Conservation (phyloP, 768 basidiomycete genomes). For the Calocera viscosa region DNA sequence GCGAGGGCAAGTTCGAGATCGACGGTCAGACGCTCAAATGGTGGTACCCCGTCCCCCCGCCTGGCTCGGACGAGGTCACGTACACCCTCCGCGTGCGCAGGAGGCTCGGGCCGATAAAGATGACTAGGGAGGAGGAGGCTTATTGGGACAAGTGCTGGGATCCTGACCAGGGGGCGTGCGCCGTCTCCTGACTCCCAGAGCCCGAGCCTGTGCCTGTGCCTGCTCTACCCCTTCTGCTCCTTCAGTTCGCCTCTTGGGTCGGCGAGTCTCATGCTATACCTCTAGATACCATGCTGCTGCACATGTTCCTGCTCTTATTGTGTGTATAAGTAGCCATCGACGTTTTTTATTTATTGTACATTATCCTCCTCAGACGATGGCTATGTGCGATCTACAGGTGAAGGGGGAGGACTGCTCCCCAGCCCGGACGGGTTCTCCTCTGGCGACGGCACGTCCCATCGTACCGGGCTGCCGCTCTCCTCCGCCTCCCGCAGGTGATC, state of each 20-base stretch:
- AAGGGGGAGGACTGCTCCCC: neutral
- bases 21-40: slow-evolving; percentile 42
- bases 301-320: no score
- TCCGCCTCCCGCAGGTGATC: neutral
- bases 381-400: neutral
- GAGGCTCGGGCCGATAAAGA: slow-evolving; percentile 32
- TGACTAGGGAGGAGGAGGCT: slow-evolving; percentile 13
- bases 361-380: neutral
- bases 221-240: no score
- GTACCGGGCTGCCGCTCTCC: neutral
- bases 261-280: no score
- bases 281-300: no score
- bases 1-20: slow-evolving; percentile 38
- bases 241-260: no score
- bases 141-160: neutral
- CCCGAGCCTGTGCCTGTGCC: no score
- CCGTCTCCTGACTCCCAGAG: neutral
- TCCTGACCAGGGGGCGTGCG: neutral
- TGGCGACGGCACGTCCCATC: neutral
- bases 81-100: slow-evolving; percentile 35
- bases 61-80: slow-evolving; percentile 21
- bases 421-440: neutral
- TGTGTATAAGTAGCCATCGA: neutral
- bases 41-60: slow-evolving; percentile 33
- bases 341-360: neutral